Evolutionary conservation across 805 yeast species (phyloP).

Genomic region (Kockiozyma suomiensis): DNA sequence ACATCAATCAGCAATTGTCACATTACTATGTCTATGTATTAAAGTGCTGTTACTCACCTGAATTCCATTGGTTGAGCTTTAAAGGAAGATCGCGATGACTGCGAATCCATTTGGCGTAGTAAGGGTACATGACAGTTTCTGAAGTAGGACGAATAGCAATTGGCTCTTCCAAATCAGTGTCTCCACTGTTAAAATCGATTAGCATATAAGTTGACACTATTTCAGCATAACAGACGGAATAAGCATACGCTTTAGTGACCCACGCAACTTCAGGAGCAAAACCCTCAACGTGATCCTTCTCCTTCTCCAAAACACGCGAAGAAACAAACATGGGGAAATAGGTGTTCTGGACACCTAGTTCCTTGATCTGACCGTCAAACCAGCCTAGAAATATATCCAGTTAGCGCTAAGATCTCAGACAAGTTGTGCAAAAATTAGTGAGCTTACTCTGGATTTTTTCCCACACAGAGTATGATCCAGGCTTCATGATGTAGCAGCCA

Average conservation of each 20-base stretch:
- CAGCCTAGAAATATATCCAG: constrained; percentile 47
- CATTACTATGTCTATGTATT: not conserved
- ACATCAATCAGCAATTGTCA: not conserved
- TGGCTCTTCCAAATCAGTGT: constrained; percentile 93
- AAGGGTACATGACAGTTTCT: constrained; percentile 99
- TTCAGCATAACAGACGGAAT: not conserved
- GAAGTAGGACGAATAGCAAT: constrained; percentile 99
- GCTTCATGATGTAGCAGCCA: constrained; percentile 97
- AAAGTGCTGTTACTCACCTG: constrained; percentile 41
- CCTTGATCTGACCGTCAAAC: constrained; percentile 80
- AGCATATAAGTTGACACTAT: not conserved
- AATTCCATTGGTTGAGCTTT: constrained; percentile 98
- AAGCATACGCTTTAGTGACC: constrained; percentile 80
- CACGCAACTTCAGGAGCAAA: constrained; percentile 99
- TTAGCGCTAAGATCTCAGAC: not conserved
- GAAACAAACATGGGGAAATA: constrained; percentile 99
- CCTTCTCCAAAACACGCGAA: constrained; percentile 87
- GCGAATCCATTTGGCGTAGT: constrained; percentile 98
- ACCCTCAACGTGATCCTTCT: constrained; percentile 98
- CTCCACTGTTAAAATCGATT: constrained; percentile 50
- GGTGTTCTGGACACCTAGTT: constrained; percentile 88
- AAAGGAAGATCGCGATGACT: constrained; percentile 97
- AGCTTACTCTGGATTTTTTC: constrained; percentile 69
- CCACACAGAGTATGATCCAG: constrained; percentile 93
- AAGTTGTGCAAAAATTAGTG: not conserved